phyloP scores from a whole-genome alignment of 2,329 filamentous ascomycete species.

The Fusarium fracticaudum region DNA sequence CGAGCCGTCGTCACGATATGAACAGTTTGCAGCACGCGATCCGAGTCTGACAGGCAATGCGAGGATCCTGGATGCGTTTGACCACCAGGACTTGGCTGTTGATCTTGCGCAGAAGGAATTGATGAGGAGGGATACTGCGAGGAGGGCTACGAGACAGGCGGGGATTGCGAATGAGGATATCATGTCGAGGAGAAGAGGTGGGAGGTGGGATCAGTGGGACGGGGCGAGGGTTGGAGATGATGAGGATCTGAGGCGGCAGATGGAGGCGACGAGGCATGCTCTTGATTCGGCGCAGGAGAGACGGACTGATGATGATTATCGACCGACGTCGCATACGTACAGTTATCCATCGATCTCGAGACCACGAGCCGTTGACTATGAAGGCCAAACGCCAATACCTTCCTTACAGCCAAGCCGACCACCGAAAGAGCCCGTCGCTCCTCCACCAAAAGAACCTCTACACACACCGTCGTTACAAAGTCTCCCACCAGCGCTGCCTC shows the following conservation, averaged over 20 bases:
- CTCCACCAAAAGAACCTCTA: slow-evolving; percentile 39
- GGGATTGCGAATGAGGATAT: slow-evolving; percentile 67
- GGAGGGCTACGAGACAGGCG: slow-evolving; percentile 65
- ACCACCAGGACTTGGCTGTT: slow-evolving; percentile 80
- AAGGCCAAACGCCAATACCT: slow-evolving; percentile 35
- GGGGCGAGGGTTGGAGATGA: slow-evolving; percentile 46
- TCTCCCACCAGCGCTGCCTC: slow-evolving; percentile 41
- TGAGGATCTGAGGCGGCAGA: slow-evolving; percentile 59
- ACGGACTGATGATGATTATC: slow-evolving; percentile 40
- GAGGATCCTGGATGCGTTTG: slow-evolving; percentile 72
- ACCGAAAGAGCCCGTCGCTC: slow-evolving; percentile 42
- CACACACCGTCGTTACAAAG: slow-evolving; percentile 2
- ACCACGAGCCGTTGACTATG: slow-evolving; percentile 59
- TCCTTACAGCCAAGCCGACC: slow-evolving; percentile 48
- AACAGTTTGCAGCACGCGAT: slow-evolving; percentile 64
- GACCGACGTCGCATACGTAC: slow-evolving; percentile 51
- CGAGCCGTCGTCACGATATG: slow-evolving; percentile 49
- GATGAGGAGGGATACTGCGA: slow-evolving; percentile 69
- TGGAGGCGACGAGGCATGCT: slow-evolving; percentile 61
- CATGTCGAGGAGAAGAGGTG: slow-evolving; percentile 59
- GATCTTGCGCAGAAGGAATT: slow-evolving; percentile 79
- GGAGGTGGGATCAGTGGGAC: slow-evolving; percentile 56
- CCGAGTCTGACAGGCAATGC: slow-evolving; percentile 67
- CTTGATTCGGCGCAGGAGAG: slow-evolving; percentile 52
- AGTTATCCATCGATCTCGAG: slow-evolving; percentile 67